These are phyloP conservation scores for Carex sylvatica DNA, from an alignment of 202 grass and related monocot genomes.

Conservation along the genomic window DNA sequence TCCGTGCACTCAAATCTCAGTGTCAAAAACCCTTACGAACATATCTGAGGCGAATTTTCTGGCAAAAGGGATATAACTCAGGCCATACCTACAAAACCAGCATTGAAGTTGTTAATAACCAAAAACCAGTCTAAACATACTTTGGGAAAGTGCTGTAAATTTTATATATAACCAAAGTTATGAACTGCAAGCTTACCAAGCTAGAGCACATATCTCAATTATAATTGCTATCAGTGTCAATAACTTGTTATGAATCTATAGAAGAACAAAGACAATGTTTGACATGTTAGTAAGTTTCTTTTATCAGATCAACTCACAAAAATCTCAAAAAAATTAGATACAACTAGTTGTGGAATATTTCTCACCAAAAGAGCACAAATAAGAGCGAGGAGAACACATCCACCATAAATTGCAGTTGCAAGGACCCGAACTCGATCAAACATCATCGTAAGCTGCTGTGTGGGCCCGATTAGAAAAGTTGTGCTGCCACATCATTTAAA, in stretches of 20 bases:
- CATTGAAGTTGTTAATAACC: background rate
- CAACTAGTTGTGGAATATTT: slow-evolving; percentile 20
- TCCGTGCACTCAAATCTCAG: slow-evolving; percentile 52
- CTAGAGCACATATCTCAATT: slow-evolving; percentile 75
- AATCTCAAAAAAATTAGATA: background rate
- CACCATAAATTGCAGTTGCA: slow-evolving; percentile 64
- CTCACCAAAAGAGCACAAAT: slow-evolving; percentile 70
- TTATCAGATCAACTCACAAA: slow-evolving; percentile 1
- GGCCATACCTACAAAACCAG: slow-evolving; percentile 64
- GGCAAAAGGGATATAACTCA: slow-evolving; percentile 90
- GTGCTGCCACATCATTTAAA: slow-evolving; percentile 52
- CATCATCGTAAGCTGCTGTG: slow-evolving; percentile 77
- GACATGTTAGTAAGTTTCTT: slow-evolving; percentile 1
- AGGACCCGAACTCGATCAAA: slow-evolving; percentile 70
- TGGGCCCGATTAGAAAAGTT: slow-evolving; percentile 65
- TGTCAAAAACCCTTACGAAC: slow-evolving; percentile 75
- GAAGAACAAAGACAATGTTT: slow-evolving; percentile 23
- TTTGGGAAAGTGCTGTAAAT: background rate
- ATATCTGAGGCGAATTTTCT: slow-evolving; percentile 74
- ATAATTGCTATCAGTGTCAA: slow-evolving; percentile 68
- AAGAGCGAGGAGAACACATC: slow-evolving; percentile 68
- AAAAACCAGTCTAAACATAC: background rate
- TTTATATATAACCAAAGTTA: background rate
- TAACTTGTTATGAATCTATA: slow-evolving; percentile 88
- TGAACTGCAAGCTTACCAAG: slow-evolving; percentile 48